Base-by-base conservation (phyloP, 257 asterid species). In the Thymus quinquecostatus region DNA sequence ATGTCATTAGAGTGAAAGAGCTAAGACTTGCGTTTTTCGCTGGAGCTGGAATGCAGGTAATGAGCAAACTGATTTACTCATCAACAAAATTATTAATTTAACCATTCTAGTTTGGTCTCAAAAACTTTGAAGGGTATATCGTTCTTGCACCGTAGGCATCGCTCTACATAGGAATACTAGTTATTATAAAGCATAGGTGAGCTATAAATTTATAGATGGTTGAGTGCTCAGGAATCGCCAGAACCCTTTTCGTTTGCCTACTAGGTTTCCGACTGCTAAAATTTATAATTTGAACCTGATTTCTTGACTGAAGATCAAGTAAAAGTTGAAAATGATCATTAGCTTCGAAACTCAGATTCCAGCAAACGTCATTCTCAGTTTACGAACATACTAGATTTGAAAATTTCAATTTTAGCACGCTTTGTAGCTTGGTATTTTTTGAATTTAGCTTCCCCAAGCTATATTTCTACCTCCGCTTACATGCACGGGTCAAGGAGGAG, bases 1-100 rank as follows among this genome's bases (percentile, higher is more conserved):
- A 94, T 58, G 96, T 94, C 63, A 83, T 91, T 64, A 82, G 75
- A 64, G 73, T 77, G 27, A 94, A 94, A 80, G 92, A 89, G 77
- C 69, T 94, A 70, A 85, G 96, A 73, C 97, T 94, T 73, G 97
- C 98, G 14, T 91, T 91, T 79, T 69, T 86, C 34, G 96, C 96
- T 11, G 98, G 98, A 68, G 96, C 96, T 60, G 97, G 98, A 72
- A 81, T 93, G 56, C 96, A 90, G 93, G 97, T 90, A 81, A 64
- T 70, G 8, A 65, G n/a, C 12, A n/a, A 21, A 30, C 44, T 51
- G 64, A 3, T 60, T 34, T 64, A n/a, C 32, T 67, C 4, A 6
- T 66, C 58, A 48, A 45, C 9, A 29, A 57, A n/a, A 12, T 60
- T 67, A 14, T 38, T 62, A 13, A 47, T 47, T 62, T 57, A 8